Evolutionary conservation across 352 stramenopile species (phyloP), one percentile per base, ranked within the genome.

Genomic region (Pythium apleroticum): DNA sequence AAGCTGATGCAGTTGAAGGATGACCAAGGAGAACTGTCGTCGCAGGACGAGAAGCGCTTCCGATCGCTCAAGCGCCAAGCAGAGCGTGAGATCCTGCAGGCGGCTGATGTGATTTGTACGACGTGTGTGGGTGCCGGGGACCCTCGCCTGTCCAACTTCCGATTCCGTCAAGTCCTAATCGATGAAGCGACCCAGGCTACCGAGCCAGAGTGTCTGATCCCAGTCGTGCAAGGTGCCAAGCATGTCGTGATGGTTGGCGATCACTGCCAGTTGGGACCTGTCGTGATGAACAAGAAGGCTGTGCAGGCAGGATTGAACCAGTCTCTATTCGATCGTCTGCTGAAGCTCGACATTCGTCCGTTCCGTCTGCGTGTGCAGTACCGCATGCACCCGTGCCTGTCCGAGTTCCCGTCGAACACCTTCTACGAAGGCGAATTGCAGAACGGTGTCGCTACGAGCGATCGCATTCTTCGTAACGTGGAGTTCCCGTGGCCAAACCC

Each of bases 121-220:
- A 99, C 98, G 12, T 99, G 98, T 79, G 96, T 99, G 6, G 97
- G 97, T 57, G 97, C 98, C 12, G 97, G 96, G 17, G 98, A 99
- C 69, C 93, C 95, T 9, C 93, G 97, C n/a, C 71, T 99, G 9
- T 96, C 96, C 52, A 99, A 99, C 69, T 98, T 99, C 72, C 89
- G 95, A 27, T 99, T 99, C 77, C 88, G 95, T 56, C 96, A 99
- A 73, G 97, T 99, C 17, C 74, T 99, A 25, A 99, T 99, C 74
- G 98, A 99, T 74, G 98, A 99, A 87, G 97, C 97, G 10, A 99
- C 98, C 1, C 98, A 99, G 73, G 98, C 98, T 17, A 99, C 98
- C 22, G 98, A 99, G 74, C 96, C 98, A 2, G 98, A 99, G 73
- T 98, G 89, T 60, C 75, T 99, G 57, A 99, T 99, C 74, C 98